A percentile compares a stretch with the other conserved stretches of the same genome.
Conservation (phyloP, 169 alveolate genomes). For the Eimeria zaria region DNA sequence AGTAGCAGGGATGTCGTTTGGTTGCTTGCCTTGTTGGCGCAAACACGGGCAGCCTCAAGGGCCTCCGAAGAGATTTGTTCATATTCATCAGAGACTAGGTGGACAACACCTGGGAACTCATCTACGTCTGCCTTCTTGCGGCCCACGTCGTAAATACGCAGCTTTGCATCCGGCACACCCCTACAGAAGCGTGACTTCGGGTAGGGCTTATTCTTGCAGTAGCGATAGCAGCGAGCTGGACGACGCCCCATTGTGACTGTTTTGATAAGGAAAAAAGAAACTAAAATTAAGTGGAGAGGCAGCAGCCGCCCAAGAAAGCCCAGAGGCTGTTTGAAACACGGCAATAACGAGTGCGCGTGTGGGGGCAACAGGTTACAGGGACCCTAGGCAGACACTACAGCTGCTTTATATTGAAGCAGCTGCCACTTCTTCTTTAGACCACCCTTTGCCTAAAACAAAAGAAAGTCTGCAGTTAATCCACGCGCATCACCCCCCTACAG, state of each 20-base stretch:
- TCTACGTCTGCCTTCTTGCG: conserved; percentile 98
- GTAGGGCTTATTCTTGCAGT: conserved; percentile 99
- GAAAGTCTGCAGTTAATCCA: conserved; percentile 1
- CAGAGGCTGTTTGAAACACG: neutral
- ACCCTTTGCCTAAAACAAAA: neutral
- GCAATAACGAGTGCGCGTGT: neutral
- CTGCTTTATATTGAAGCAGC: conserved; percentile 20
- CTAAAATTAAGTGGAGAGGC: neutral
- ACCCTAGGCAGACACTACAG: conserved; percentile 50
- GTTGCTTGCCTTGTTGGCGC: conserved; percentile 96
- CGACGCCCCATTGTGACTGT: conserved; percentile 99
- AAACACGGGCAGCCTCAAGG: conserved; percentile 99
- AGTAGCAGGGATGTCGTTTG: neutral
- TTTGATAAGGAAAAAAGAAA: neutral
- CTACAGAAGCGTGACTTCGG: conserved; percentile 99
- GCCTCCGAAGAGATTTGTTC: conserved; percentile 99
- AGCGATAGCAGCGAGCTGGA: conserved; percentile 99
- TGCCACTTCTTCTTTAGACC: conserved; percentile 16
- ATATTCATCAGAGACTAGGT: conserved; percentile 99
- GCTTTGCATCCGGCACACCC: conserved; percentile 99
- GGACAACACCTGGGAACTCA: conserved; percentile 98
- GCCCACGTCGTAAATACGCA: conserved; percentile 99
- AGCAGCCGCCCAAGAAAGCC: neutral
- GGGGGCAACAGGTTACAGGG: neutral
- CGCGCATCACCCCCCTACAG: conserved; percentile 18